These are phyloP conservation scores for Forsythia suspensa DNA, from an alignment of 257 asterid genomes.

Conservation along the genomic window DNA sequence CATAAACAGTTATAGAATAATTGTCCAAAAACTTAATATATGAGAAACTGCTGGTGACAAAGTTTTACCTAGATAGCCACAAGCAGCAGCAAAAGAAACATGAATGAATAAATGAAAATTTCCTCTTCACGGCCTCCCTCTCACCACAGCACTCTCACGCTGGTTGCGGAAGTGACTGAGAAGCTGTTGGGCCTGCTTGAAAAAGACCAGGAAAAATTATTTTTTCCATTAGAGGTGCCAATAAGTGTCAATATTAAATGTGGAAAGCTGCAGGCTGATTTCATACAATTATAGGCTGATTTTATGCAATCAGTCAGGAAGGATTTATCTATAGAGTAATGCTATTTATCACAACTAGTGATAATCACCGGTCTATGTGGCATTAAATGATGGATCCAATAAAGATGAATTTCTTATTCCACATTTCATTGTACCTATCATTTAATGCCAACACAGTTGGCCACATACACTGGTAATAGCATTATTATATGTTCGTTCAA, in stretches of 20 bases:
- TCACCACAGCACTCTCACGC: slow-evolving; percentile 56
- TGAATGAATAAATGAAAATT: not conserved
- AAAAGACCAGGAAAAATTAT: not conserved
- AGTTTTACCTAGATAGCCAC: slow-evolving; percentile 27
- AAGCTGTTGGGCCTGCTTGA: slow-evolving; percentile 88
- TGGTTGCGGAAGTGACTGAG: slow-evolving; percentile 93
- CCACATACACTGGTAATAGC: too few species aligned
- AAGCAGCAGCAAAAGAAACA: slow-evolving; percentile 24
- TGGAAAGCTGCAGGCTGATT: too few species aligned
- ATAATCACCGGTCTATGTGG: too few species aligned
- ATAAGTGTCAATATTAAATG: not conserved
- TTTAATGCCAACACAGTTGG: too few species aligned
- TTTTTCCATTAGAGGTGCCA: not conserved
- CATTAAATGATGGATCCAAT: too few species aligned
- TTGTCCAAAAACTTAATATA: slow-evolving; percentile 18
- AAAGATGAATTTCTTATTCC: too few species aligned
- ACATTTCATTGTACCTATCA: too few species aligned
- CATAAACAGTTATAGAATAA: slow-evolving; percentile 18
- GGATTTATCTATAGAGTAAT: too few species aligned
- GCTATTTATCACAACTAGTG: too few species aligned
- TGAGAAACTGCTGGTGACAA: slow-evolving; percentile 19
- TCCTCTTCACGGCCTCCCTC: slow-evolving; percentile 60
- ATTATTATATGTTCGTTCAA: too few species aligned
- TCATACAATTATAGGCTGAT: too few species aligned
- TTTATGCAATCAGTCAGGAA: too few species aligned